Percentiles rank a stretch among this genome's conserved stretches.
Evolutionary conservation across 345 rosid genomes (phyloP).

Genomic region (Salix viminalis): DNA sequence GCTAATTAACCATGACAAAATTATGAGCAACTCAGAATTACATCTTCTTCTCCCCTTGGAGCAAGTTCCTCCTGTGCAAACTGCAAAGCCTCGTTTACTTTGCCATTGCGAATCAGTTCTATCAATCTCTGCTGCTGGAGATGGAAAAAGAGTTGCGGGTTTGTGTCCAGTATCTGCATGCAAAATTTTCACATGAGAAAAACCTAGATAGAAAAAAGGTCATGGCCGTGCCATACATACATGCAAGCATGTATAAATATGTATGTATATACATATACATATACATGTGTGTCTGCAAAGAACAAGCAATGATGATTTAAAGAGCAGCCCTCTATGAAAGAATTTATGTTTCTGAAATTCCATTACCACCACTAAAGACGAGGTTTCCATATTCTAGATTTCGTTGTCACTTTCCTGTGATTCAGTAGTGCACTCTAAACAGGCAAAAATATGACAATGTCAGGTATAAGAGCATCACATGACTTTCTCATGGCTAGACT

Average conservation of each 20-base stretch:
- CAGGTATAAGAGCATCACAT: background rate
- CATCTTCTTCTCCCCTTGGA: slow-evolving; percentile 93
- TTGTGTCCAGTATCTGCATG: slow-evolving; percentile 78
- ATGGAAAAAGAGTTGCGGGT: slow-evolving; percentile 94
- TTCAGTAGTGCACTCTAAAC: background rate
- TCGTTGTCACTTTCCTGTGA: background rate
- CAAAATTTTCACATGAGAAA: slow-evolving; percentile 10
- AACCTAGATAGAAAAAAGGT: background rate
- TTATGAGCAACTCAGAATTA: background rate
- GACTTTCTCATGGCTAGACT: background rate
- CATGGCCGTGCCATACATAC: no score
- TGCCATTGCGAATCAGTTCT: slow-evolving; percentile 90
- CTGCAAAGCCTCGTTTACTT: slow-evolving; percentile 85
- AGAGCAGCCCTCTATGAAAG: background rate
- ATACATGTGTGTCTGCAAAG: background rate
- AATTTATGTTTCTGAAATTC: background rate
- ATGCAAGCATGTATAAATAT: no score
- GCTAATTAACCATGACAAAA: background rate
- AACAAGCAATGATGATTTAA: background rate
- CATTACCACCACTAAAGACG: background rate
- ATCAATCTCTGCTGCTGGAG: slow-evolving; percentile 98
- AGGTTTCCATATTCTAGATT: background rate
- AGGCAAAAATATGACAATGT: background rate
- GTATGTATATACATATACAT: no score
- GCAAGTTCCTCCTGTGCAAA: slow-evolving; percentile 99